These are phyloP conservation scores for Nicotiana obtusifolia DNA, from an alignment of 257 asterid genomes.

Conservation along the genomic window DNA sequence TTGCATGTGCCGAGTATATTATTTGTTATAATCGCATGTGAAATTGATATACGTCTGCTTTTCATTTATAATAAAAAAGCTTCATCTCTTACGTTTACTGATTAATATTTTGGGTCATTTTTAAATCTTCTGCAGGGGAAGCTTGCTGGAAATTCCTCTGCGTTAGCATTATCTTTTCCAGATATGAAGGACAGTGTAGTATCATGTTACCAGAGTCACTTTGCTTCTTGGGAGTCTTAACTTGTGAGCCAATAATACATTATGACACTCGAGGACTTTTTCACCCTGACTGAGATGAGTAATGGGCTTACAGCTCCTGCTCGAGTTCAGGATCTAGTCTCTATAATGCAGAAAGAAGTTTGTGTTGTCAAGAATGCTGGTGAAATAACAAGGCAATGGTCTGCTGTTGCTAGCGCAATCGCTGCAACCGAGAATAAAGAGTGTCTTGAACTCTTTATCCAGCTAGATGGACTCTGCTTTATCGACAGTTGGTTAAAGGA, in stretches of 20 bases:
- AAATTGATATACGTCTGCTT: no score
- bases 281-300: conserved; percentile 58
- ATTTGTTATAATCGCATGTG: no score
- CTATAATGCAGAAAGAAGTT: conserved; percentile 43
- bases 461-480: conserved; percentile 47
- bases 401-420: conserved; percentile 48
- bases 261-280: conserved; percentile 56
- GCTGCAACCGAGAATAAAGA: conserved; percentile 58
- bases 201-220: background rate
- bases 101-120: background rate
- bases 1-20: no score
- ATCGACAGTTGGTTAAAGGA: conserved; percentile 52
- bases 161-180: background rate
- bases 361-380: conserved; percentile 25
- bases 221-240: background rate
- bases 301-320: conserved; percentile 54
- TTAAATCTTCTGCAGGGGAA: background rate
- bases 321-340: conserved; percentile 57
- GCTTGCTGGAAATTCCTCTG: background rate
- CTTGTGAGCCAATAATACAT: background rate
- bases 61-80: no score
- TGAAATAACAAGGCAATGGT: conserved; percentile 56
- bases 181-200: background rate
- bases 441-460: conserved; percentile 54
- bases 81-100: background rate